Evolutionary conservation across 208 protist genomes (phyloP).

Genomic region (Borovskyia barvae): DNA sequence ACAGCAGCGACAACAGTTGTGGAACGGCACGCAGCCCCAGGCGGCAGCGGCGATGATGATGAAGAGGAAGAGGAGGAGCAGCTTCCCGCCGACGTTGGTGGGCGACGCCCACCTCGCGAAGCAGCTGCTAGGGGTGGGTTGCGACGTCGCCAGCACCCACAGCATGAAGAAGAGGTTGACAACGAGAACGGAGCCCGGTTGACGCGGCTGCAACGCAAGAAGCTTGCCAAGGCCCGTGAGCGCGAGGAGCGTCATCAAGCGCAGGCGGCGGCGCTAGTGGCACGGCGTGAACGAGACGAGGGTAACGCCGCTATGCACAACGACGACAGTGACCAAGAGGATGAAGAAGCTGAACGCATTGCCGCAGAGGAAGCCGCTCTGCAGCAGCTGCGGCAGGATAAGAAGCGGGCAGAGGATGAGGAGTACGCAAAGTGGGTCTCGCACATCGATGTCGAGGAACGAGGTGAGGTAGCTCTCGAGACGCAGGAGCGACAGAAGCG

Average conservation of each 20-base stretch:
- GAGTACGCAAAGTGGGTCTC: slow-evolving; percentile 68
- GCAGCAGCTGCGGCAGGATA: slow-evolving; percentile 59
- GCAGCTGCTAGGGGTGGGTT: not conserved
- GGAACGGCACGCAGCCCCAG: too few species aligned
- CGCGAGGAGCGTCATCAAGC: slow-evolving; percentile 45
- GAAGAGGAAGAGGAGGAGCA: not conserved
- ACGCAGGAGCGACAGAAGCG: slow-evolving; percentile 26
- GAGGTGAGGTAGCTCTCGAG: slow-evolving; percentile 69
- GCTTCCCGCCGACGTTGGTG: not conserved
- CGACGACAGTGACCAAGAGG: slow-evolving; percentile 21
- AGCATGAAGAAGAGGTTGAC: not conserved
- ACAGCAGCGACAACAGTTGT: too few species aligned
- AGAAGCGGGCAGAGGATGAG: slow-evolving; percentile 46
- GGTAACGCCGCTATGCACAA: not conserved
- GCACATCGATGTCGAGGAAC: slow-evolving; percentile 60
- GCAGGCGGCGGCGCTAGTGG: slow-evolving; percentile 31
- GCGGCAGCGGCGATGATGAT: not conserved
- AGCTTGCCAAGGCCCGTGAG: slow-evolving; percentile 57
- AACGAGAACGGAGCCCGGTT: slow-evolving; percentile 24
- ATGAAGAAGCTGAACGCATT: slow-evolving; percentile 30
- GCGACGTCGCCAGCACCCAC: slow-evolving; percentile 2
- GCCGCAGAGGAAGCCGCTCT: slow-evolving; percentile 48
- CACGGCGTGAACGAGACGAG: slow-evolving; percentile 22
- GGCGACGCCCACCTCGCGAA: not conserved
- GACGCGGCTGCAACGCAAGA: slow-evolving; percentile 61